Evolutionary conservation across 1,284 basidiomycete genomes (phyloP), one percentile per base, ranked within the genome.

Genomic region (Ceratobasidium sp.): DNA sequence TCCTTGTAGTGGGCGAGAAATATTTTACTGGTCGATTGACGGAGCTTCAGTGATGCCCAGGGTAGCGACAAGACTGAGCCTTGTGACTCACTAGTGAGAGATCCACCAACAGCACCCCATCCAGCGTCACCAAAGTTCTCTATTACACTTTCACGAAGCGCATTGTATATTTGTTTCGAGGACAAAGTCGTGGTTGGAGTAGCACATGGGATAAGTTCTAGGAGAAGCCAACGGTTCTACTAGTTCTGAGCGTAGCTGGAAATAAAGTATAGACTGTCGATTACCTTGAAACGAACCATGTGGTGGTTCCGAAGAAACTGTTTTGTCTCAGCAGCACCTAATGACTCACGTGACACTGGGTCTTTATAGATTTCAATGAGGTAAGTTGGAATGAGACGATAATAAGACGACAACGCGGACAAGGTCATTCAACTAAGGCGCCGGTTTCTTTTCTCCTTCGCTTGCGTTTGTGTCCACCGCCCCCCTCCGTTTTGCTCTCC

Each of bases 11-110:
- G 0, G 93, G 92, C 0, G 94, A 95, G 82, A 91, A 94, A 82
- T 95, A 95, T 84, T 94, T 95, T 78, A 95, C 94, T 95, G 28
- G n/a, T n/a, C n/a, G n/a, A n/a, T n/a, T n/a, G n/a, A n/a, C n/a
- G n/a, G n/a, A n/a, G n/a, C n/a, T n/a, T n/a, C n/a, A n/a, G n/a
- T n/a, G n/a, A n/a, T n/a, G n/a, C n/a, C n/a, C n/a, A n/a, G n/a
- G n/a, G n/a, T n/a, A n/a, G n/a, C n/a, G n/a, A n/a, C n/a, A n/a
- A n/a, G n/a, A n/a, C n/a, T n/a, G n/a, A n/a, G n/a, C n/a, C n/a
- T n/a, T n/a, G n/a, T n/a, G 5, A 86, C 84, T 68, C 72, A 93
- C 94, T 91, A 28, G 87, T 91, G 72, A 95, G 84, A 0, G 92
- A 93, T 18, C 89, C 83, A 0, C 89, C 92, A 2, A 95, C 90